Conservation (phyloP, 108 stramenopile species). For the Pseudonitzschia multiseries region DNA sequence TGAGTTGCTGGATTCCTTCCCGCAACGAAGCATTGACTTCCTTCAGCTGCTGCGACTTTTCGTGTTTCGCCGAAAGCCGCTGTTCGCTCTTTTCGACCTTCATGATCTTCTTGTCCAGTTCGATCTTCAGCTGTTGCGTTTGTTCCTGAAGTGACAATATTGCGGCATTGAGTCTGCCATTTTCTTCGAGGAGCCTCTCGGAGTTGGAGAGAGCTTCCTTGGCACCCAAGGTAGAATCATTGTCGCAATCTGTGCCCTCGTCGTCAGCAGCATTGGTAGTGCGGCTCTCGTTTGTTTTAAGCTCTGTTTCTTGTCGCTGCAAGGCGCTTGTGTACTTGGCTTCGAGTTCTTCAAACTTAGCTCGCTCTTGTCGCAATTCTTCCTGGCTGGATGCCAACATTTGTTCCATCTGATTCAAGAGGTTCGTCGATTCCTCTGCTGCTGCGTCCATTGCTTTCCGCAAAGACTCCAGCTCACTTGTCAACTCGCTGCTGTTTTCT, state of each 20-base stretch:
- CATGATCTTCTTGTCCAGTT: background rate
- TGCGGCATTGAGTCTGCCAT: background rate
- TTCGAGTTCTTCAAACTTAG: background rate
- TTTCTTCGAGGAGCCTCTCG: constrained; percentile 1
- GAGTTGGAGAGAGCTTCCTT: background rate
- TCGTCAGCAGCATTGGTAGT: background rate
- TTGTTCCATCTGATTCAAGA: constrained; percentile 4
- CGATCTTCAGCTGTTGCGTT: constrained; percentile 1
- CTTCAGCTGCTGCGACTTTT: constrained; percentile 1
- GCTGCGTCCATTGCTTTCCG: constrained; percentile 13
- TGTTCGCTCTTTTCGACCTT: constrained; percentile 11
- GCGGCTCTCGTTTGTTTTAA: background rate
- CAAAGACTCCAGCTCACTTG: background rate
- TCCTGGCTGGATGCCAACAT: background rate
- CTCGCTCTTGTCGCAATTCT: constrained; percentile 4
- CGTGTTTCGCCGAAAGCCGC: constrained; percentile 4
- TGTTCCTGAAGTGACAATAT: background rate
- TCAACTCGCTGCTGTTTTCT: background rate
- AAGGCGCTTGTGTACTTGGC: background rate
- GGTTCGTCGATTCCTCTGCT: background rate
- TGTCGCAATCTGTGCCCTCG: too few species aligned
- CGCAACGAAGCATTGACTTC: constrained; percentile 6
- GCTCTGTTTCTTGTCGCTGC: too few species aligned
- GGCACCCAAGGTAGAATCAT: too few species aligned
- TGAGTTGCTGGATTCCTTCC: constrained; percentile 10